Conservation (phyloP, 2,329 filamentous ascomycete species). For the Hymenoscyphus repandus region DNA sequence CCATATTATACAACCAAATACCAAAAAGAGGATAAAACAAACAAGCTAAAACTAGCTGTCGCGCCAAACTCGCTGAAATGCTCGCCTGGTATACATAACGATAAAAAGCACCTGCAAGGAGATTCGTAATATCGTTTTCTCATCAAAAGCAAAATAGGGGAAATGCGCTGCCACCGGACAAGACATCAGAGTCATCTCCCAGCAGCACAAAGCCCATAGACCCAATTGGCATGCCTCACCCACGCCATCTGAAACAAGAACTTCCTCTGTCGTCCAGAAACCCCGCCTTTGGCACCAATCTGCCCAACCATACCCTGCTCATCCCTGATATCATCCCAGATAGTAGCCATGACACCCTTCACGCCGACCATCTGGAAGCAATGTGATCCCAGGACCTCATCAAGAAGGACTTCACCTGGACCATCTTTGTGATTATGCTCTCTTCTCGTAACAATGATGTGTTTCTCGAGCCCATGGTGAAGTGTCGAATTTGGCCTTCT, state of each 20-base stretch:
- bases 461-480: constrained; percentile 71
- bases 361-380: constrained; percentile 17
- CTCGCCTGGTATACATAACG: background rate
- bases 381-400: constrained; percentile 11
- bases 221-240: constrained; percentile 18
- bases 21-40: no score
- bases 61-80: no score
- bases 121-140: background rate
- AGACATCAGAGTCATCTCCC: background rate
- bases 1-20: no score
- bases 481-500: constrained; percentile 54
- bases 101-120: background rate
- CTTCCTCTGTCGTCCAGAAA: constrained; percentile 18
- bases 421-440: constrained; percentile 10
- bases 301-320: constrained; percentile 20
- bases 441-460: constrained; percentile 73
- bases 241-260: constrained; percentile 16
- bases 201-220: constrained; percentile 11
- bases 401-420: constrained; percentile 10
- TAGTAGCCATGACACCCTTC: constrained; percentile 18
- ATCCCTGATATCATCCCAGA: constrained; percentile 20
- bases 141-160: background rate
- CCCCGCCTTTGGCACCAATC: constrained; percentile 18
- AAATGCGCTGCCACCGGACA: background rate
- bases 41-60: no score